Evolutionary conservation across 306 rosid species (phyloP), one percentile per base, ranked within the genome.

Genomic region (Morella rubra): DNA sequence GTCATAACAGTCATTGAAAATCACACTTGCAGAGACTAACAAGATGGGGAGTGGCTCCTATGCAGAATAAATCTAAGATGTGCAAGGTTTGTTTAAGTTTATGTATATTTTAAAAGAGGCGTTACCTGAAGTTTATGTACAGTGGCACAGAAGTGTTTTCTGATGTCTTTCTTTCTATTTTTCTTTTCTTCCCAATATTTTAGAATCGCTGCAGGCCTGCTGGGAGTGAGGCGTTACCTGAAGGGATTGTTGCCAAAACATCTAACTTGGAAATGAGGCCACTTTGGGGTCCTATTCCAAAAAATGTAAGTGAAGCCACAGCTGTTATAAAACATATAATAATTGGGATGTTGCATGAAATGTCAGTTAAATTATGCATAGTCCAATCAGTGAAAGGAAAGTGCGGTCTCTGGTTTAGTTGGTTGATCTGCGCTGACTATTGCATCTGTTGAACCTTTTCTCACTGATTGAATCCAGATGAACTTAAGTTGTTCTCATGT

Each of bases 21-120:
- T 52, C 18, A 24, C 40, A 11, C 4, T 8, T 84, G 86, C 96
- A 95, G 98, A 91, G 87, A 82, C 76, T 89, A 27, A 77, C 87
- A n/a, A 86, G 91, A 83, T 89, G 96, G 98, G 82, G 86, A 80
- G 72, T 80, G 6, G 58, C 75, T 75, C 72, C 81, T 19, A 71
- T 22, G 64, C 85, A 75, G 2, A 74, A 79, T 59, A 82, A 77
- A 54, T 44, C 89, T 20, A 74, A 55, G 71, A 51, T 71, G 3
- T 94, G 98, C 91, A 73, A 85, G 98, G 98, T 93, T 79, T 84
- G 84, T 78, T 5, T 27, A 27, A 27, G 32, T 27, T 27, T 27
- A 27, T 27, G 32, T 27, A 27, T 27, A 27, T 27, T 27, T 27
- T 27, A 27, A 1, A 27, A 27, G 32, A 27, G 2, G 32, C 32